Evolutionary conservation across 1,139 yeast genomes (phyloP).

Genomic region (Spencermartinsiella ligniputridi): DNA sequence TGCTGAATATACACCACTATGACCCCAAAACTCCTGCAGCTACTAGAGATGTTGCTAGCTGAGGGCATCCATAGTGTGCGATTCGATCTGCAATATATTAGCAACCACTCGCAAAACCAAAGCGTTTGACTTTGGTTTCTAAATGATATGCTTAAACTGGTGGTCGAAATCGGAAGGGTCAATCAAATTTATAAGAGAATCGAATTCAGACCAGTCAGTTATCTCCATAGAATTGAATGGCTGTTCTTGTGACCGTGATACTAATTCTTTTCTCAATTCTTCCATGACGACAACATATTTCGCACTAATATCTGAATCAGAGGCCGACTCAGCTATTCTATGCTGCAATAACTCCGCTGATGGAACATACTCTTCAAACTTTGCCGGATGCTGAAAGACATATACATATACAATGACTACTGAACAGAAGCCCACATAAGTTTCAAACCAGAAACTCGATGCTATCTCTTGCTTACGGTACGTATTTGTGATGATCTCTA

Average conservation of each 20-base stretch:
- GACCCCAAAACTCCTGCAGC: too few species aligned
- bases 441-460: slow-evolving; percentile 10
- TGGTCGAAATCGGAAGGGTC: slow-evolving; percentile 5
- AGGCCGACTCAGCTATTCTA: slow-evolving; percentile 2
- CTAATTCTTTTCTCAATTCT: slow-evolving; percentile 5
- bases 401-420: slow-evolving; percentile 8
- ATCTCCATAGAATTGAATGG: neutral
- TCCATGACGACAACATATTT: slow-evolving; percentile 7
- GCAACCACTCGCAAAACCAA: too few species aligned
- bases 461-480: slow-evolving; percentile 4
- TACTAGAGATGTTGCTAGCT: too few species aligned
- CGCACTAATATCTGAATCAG: slow-evolving; percentile 2
- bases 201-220: slow-evolving; percentile 4
- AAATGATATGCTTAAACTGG: slow-evolving; percentile 1
- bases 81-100: too few species aligned
- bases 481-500: slow-evolving; percentile 1
- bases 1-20: too few species aligned
- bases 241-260: neutral
- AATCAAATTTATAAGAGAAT: slow-evolving; percentile 2
- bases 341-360: slow-evolving; percentile 5
- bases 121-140: too few species aligned
- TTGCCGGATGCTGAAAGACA: slow-evolving; percentile 5
- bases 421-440: slow-evolving; percentile 10
- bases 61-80: too few species aligned
- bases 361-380: slow-evolving; percentile 1